phyloP scores from a whole-genome alignment of 352 stramenopile genomes.

The Globisporangium carolinianum region DNA sequence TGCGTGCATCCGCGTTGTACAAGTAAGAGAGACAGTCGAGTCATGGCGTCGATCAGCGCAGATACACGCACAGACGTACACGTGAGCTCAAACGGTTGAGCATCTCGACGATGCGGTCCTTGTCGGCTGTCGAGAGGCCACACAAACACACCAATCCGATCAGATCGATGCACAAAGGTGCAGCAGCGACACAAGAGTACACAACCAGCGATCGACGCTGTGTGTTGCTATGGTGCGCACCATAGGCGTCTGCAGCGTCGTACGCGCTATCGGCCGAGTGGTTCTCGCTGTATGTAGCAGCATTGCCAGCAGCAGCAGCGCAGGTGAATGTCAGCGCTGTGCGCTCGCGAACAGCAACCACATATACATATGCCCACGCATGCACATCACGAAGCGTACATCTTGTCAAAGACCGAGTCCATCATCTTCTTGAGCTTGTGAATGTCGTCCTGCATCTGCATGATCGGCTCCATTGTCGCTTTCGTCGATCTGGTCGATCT shows the following conservation, averaged over 20 bases:
- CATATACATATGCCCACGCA: neutral
- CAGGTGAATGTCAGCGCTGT: neutral
- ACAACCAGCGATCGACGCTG: too few species aligned
- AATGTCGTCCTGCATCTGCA: conserved; percentile 89
- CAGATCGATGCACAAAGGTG: neutral
- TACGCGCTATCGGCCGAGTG: conserved; percentile 54
- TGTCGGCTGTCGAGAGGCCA: conserved; percentile 41
- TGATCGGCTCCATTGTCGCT: conserved; percentile 76
- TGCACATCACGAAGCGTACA: conserved; percentile 28
- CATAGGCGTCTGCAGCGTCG: conserved; percentile 71
- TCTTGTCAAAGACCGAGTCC: conserved; percentile 81
- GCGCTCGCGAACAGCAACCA: too few species aligned
- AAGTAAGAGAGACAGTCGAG: neutral
- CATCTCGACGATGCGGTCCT: conserved; percentile 84
- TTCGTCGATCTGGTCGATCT: neutral
- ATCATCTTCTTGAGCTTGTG: conserved; percentile 91
- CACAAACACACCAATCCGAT: too few species aligned
- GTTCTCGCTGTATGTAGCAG: conserved; percentile 28
- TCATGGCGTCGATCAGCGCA: neutral
- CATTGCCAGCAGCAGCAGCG: neutral
- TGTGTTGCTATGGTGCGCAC: conserved; percentile 17
- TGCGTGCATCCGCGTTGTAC: neutral
- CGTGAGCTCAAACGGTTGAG: conserved; percentile 82
- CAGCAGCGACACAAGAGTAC: neutral
- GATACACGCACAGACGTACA: conserved; percentile 22